These are phyloP conservation scores for Hericium alpestre DNA, from an alignment of 768 basidiomycete genomes.

Conservation along the genomic window DNA sequence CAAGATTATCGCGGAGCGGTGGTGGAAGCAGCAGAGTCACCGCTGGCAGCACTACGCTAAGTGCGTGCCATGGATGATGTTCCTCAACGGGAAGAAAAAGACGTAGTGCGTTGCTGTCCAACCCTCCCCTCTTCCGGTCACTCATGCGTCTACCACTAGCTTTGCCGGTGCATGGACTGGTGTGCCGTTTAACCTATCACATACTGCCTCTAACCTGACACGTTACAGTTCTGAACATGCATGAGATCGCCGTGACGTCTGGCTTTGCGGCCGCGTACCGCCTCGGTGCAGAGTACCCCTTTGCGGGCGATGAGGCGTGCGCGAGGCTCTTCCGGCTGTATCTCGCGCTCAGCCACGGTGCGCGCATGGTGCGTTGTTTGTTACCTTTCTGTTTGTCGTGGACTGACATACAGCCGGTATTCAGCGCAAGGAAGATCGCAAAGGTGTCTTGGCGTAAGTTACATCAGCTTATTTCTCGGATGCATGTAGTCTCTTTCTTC, in stretches of 20 bases:
- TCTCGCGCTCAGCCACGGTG: constrained; percentile 18
- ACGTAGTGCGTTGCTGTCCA: constrained; percentile 16
- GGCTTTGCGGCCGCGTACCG: constrained; percentile 32
- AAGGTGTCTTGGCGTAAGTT: constrained; percentile 11
- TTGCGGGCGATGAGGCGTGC: constrained; percentile 21
- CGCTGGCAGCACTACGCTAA: constrained; percentile 35
- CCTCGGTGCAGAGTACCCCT: constrained; percentile 22
- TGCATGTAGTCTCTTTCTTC: no score
- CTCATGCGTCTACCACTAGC: constrained; percentile 1
- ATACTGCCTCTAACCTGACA: background rate
- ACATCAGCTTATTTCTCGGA: no score
- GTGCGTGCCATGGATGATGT: constrained; percentile 29
- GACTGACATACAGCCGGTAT: background rate
- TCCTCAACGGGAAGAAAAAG: constrained; percentile 26
- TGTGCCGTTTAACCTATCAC: constrained; percentile 6
- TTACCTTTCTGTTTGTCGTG: background rate
- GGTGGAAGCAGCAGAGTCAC: constrained; percentile 46
- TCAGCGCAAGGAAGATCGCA: constrained; percentile 20
- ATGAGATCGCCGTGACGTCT: constrained; percentile 28
- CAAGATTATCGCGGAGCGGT: constrained; percentile 32
- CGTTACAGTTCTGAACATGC: constrained; percentile 22
- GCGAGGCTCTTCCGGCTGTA: constrained; percentile 21
- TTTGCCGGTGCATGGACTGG: constrained; percentile 24
- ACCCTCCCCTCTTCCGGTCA: background rate
- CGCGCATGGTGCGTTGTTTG: constrained; percentile 15